Conservation (phyloP, 805 yeast species). For the Spathaspora hagerdaliae region DNA sequence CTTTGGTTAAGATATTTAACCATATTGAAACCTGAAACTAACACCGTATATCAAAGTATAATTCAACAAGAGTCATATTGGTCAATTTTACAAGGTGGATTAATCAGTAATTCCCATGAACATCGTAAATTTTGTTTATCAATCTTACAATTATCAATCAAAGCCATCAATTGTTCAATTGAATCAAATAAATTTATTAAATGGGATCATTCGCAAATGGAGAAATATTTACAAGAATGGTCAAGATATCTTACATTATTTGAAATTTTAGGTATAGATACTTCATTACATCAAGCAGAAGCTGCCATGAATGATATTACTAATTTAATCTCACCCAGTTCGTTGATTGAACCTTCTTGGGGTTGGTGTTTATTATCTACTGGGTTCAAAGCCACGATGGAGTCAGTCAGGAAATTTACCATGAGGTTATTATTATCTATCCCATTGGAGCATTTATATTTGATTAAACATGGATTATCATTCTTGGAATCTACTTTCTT, state of each 20-base stretch:
- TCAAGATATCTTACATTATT: slow-evolving; percentile 65
- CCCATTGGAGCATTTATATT: slow-evolving; percentile 38
- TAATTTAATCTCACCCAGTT: slow-evolving; percentile 44
- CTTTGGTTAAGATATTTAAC: slow-evolving; percentile 55
- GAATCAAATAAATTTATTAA: slow-evolving; percentile 31
- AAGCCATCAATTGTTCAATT: slow-evolving; percentile 35
- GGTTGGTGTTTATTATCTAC: slow-evolving; percentile 68
- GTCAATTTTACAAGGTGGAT: slow-evolving; percentile 51
- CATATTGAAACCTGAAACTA: slow-evolving; percentile 10
- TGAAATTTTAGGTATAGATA: slow-evolving; percentile 79
- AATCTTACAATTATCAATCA: slow-evolving; percentile 58
- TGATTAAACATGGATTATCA: slow-evolving; percentile 30
- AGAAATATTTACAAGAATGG: slow-evolving; percentile 53
- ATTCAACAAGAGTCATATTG: slow-evolving; percentile 44
- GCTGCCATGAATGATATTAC: slow-evolving; percentile 69
- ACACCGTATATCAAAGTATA: slow-evolving; percentile 22
- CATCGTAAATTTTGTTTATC: slow-evolving; percentile 66
- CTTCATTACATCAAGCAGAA: slow-evolving; percentile 80
- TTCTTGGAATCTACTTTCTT: slow-evolving; percentile 48
- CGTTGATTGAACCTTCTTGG: slow-evolving; percentile 65
- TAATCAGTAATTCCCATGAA: slow-evolving; percentile 57
- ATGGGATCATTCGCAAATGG: slow-evolving; percentile 37
- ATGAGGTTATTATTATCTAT: slow-evolving; percentile 48
- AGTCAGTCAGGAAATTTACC: slow-evolving; percentile 65
- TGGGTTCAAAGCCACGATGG: slow-evolving; percentile 74